A percentile compares a stretch with the other conserved stretches of the same genome.
phyloP scores from a whole-genome alignment of 345 rosid genomes.

The Melastoma malabathricum region DNA sequence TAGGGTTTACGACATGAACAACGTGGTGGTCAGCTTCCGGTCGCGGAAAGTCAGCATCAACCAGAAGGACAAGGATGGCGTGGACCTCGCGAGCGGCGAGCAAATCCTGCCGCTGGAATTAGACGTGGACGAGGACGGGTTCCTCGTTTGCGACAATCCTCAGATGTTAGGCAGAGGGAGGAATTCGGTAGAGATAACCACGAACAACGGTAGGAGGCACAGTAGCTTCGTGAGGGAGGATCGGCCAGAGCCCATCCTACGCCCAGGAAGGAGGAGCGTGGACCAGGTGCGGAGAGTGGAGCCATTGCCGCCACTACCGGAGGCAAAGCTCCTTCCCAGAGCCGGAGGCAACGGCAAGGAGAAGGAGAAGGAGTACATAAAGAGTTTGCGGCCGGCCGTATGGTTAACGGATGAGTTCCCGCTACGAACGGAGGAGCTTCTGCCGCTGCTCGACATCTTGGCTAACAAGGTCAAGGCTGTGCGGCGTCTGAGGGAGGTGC shows the following conservation, averaged over 20 bases:
- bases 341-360: conserved; percentile 32
- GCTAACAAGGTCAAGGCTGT: conserved; percentile 95
- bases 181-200: conserved; percentile 7
- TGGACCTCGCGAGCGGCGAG: conserved; percentile 50
- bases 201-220: conserved; percentile 46
- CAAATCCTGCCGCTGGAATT: conserved; percentile 51
- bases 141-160: conserved; percentile 78
- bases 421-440: conserved; percentile 71
- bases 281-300: conserved; percentile 30
- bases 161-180: conserved; percentile 10
- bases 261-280: conserved; percentile 60
- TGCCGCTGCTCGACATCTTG: conserved; percentile 85
- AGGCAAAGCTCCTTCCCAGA: conserved; percentile 23
- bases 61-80: conserved; percentile 31
- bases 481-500: conserved; percentile 72
- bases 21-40: conserved; percentile 65
- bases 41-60: conserved; percentile 48
- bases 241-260: conserved; percentile 34
- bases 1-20: conserved; percentile 57
- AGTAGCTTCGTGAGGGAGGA: conserved; percentile 92
- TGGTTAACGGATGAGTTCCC: conserved; percentile 98
- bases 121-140: conserved; percentile 79
- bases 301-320: conserved; percentile 27
- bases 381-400: conserved; percentile 69
- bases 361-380: conserved; percentile 76